phyloP scores from a whole-genome alignment of 768 basidiomycete genomes.

The Podaxis sp. region DNA sequence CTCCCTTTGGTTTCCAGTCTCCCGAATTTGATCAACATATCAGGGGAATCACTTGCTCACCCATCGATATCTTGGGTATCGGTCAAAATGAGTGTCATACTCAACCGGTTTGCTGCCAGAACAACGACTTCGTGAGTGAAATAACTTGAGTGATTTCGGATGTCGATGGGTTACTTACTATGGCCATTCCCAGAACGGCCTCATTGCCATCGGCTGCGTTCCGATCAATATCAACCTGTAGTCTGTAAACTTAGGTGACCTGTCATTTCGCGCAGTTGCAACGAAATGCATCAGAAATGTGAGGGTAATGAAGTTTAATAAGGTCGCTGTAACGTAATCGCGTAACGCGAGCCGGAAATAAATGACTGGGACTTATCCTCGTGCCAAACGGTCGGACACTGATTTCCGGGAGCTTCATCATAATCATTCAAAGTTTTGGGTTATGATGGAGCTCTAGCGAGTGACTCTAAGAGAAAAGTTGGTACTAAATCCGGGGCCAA shows the following conservation, averaged over 20 bases:
- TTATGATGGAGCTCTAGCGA: not conserved
- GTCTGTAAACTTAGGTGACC: not conserved
- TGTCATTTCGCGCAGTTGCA: not conserved
- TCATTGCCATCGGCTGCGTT: constrained; percentile 40
- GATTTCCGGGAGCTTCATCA: not conserved
- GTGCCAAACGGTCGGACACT: not conserved
- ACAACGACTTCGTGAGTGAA: constrained; percentile 30
- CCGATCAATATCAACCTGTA: constrained; percentile 33
- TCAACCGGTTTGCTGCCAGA: constrained; percentile 40
- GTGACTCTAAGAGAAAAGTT: not conserved
- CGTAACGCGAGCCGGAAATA: not conserved
- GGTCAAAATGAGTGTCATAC: constrained; percentile 26
- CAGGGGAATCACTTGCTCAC: constrained; percentile 31
- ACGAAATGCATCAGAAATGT: not conserved
- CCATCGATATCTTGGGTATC: constrained; percentile 28
- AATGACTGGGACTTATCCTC: not conserved
- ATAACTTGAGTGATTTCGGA: constrained; percentile 8
- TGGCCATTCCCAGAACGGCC: constrained; percentile 23
- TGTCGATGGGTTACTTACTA: not conserved
- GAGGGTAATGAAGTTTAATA: not conserved
- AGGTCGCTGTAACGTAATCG: not conserved
- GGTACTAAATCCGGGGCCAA: too few relatives aligned
- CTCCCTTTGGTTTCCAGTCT: not conserved
- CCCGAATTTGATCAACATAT: not conserved
- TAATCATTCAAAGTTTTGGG: not conserved